Conservation (phyloP, 805 yeast species). For the Starmerella geochares region DNA sequence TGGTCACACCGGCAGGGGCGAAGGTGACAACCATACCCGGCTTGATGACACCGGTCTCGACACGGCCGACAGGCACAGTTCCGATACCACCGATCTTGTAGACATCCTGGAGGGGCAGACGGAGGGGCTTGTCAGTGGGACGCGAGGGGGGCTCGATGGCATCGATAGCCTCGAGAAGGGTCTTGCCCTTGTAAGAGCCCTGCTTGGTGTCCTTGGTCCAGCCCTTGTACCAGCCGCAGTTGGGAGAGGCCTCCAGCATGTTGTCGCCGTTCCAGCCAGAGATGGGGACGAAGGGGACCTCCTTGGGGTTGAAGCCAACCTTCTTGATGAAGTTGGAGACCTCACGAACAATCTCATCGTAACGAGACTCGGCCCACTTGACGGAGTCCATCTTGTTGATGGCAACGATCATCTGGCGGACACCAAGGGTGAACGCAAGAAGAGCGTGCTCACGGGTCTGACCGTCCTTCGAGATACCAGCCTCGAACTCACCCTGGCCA, state of each 20-base stretch:
- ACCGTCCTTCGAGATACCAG: slow-evolving; percentile 90
- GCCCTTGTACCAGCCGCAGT: slow-evolving; percentile 85
- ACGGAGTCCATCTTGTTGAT: slow-evolving; percentile 93
- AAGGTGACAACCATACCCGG: slow-evolving; percentile 83
- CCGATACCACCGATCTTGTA: slow-evolving; percentile 91
- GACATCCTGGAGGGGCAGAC: slow-evolving; percentile 83
- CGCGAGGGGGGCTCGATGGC: slow-evolving; percentile 69
- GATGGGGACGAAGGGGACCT: slow-evolving; percentile 86
- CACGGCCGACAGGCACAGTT: slow-evolving; percentile 89
- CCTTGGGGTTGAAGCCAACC: slow-evolving; percentile 99
- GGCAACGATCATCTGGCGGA: slow-evolving; percentile 75
- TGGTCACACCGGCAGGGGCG: slow-evolving; percentile 85
- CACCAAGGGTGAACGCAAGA: slow-evolving; percentile 83
- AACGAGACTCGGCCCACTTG: slow-evolving; percentile 76
- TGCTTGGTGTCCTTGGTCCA: slow-evolving; percentile 70
- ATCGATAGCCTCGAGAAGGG: slow-evolving; percentile 77
- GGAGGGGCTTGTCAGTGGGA: slow-evolving; percentile 78
- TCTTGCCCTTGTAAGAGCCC: slow-evolving; percentile 64
- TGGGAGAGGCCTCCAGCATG: slow-evolving; percentile 74
- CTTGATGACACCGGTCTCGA: slow-evolving; percentile 85
- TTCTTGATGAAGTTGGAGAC: slow-evolving; percentile 97
- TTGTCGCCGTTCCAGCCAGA: slow-evolving; percentile 91
- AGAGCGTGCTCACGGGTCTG: slow-evolving; percentile 94
- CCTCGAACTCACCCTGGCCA: slow-evolving; percentile 91
- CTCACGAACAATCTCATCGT: slow-evolving; percentile 97